Conservation (phyloP, 768 basidiomycete genomes). For the Dentipellis fragilis region DNA sequence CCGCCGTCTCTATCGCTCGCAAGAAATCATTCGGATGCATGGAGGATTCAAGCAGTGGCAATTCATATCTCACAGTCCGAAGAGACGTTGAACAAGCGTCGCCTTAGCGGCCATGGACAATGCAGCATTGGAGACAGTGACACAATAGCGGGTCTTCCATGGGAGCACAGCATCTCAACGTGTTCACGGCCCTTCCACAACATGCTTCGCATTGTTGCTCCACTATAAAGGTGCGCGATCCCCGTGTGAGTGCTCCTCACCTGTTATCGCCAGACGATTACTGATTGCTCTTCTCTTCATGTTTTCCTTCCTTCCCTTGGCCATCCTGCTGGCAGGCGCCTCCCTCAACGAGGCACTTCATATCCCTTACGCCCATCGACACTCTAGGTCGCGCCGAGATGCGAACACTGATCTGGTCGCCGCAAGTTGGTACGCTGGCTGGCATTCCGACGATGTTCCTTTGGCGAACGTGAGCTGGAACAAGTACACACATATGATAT, state of each 20-base stretch:
- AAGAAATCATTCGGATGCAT: no score
- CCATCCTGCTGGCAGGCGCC: neutral
- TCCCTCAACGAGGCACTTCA: neutral
- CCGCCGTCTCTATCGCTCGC: no score
- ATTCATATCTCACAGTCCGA: no score
- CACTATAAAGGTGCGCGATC: no score
- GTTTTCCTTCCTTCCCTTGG: neutral
- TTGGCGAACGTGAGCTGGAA: conserved; percentile 39
- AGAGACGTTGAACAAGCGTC: no score
- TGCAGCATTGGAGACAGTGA: no score
- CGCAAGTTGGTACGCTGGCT: conserved; percentile 48
- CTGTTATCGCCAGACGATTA: neutral
- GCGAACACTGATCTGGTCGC: conserved; percentile 21
- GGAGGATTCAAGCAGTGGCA: no score
- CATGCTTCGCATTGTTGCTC: no score
- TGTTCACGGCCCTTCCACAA: no score
- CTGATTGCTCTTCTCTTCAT: neutral
- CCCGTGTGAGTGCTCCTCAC: neutral
- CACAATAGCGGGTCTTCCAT: no score
- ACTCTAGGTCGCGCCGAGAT: neutral
- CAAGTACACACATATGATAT: conserved; percentile 46
- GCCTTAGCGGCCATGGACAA: no score
- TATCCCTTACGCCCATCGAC: neutral
- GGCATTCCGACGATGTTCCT: conserved; percentile 32
- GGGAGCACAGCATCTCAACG: no score